phyloP scores from a whole-genome alignment of 2,329 filamentous ascomycete species.

The Stachybotrys chartarum region DNA sequence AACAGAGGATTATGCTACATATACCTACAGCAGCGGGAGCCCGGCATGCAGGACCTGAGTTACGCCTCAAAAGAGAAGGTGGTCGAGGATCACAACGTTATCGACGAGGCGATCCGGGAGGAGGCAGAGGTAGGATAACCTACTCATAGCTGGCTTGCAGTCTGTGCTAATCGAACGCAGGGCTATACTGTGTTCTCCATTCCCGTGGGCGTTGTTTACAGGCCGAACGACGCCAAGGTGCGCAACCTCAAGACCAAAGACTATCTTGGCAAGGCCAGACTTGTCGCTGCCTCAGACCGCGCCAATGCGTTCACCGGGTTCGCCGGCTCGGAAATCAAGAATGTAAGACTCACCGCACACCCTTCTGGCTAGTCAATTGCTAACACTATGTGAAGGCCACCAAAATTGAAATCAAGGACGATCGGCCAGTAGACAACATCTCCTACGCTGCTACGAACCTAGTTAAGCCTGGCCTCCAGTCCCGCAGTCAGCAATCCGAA shows the following conservation, averaged over 20 bases:
- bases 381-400: constrained; percentile 32
- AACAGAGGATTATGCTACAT: constrained; percentile 97
- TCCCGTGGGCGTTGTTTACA: constrained; percentile 88
- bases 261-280: constrained; percentile 90
- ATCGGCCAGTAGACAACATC: constrained; percentile 74
- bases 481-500: constrained; percentile 78
- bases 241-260: constrained; percentile 97
- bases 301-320: constrained; percentile 78
- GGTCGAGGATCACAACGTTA: constrained; percentile 93
- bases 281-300: constrained; percentile 82
- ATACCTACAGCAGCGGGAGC: constrained; percentile 85
- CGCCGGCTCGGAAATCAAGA: constrained; percentile 71
- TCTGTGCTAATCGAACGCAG: constrained; percentile 32
- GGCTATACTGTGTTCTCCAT: constrained; percentile 99
- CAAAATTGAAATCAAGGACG: constrained; percentile 58
- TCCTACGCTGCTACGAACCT: constrained; percentile 91
- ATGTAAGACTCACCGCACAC: constrained; percentile 36
- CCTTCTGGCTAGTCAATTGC: constrained; percentile 2
- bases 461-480: constrained; percentile 77
- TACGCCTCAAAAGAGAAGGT: constrained; percentile 95
- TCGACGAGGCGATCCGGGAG: constrained; percentile 92
- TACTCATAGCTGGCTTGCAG: background rate
- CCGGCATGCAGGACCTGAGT: constrained; percentile 82
- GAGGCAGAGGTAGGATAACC: constrained; percentile 67
- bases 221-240: constrained; percentile 95